Conservation (phyloP, 345 rosid genomes). For the Corymbia maculata region DNA sequence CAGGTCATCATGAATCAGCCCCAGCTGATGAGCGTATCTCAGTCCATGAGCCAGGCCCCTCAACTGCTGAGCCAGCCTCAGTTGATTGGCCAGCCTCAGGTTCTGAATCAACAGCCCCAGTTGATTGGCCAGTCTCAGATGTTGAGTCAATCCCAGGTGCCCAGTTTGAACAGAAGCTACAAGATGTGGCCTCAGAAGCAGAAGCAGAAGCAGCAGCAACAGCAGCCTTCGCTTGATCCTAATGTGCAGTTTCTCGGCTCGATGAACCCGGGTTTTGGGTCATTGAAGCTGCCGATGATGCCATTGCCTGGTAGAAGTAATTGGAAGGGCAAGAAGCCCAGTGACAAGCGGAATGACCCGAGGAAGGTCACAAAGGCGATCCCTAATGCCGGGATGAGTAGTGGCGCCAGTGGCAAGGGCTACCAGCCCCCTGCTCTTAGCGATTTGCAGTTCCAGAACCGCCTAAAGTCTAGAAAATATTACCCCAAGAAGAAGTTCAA, state of each 20-base stretch:
- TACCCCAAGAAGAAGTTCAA: conserved; percentile 56
- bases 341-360: conserved; percentile 14
- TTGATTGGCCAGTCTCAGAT: conserved; percentile 18
- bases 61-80: conserved; percentile 15
- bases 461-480: conserved; percentile 64
- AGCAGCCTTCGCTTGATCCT: conserved; percentile 13
- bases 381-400: not conserved
- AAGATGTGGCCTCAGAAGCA: conserved; percentile 23
- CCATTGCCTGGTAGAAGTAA: conserved; percentile 14
- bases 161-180: conserved; percentile 29
- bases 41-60: conserved; percentile 26
- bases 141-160: conserved; percentile 13
- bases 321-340: conserved; percentile 77
- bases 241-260: conserved; percentile 25
- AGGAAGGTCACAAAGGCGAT: conserved; percentile 33
- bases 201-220: conserved; percentile 3
- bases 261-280: not conserved
- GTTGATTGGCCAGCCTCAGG: conserved; percentile 19
- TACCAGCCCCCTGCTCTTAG: conserved; percentile 77
- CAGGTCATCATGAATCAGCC: conserved; percentile 22
- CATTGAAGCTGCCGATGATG: not conserved
- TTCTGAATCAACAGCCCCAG: conserved; percentile 8
- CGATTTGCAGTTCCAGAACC: conserved; percentile 76
- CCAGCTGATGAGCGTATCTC: conserved; percentile 32
- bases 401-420: conserved; percentile 11